Percentiles rank a stretch among this genome's conserved stretches.
phyloP scores from a whole-genome alignment of 495 filamentous ascomycete genomes.

The Podospora appendiculata region DNA sequence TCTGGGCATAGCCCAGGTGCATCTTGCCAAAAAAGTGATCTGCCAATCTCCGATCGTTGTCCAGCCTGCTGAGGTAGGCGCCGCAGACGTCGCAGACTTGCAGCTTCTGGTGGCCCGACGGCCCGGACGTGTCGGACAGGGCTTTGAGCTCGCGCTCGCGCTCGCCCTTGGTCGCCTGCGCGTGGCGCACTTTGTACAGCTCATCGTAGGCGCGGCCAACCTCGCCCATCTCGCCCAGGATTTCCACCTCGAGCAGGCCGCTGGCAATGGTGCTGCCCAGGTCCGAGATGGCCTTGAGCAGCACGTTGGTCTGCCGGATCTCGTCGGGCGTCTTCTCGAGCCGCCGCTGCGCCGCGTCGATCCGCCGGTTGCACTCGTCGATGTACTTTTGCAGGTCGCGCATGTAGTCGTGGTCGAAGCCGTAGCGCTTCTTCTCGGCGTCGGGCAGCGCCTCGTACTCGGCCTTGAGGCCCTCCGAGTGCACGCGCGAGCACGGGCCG shows the following conservation, averaged over 20 bases:
- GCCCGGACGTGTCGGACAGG: conserved; percentile 84
- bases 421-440: conserved; percentile 66
- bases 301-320: conserved; percentile 88
- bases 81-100: conserved; percentile 97
- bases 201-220: conserved; percentile 79
- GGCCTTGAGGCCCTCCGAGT: conserved; percentile 77
- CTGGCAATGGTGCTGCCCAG: conserved; percentile 70
- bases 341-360: conserved; percentile 80
- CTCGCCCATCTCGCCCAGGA: conserved; percentile 73
- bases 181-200: conserved; percentile 71
- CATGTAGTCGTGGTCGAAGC: conserved; percentile 94
- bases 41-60: conserved; percentile 88
- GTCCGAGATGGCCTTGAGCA: conserved; percentile 85
- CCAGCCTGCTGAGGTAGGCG: conserved; percentile 81
- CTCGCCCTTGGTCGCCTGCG: conserved; percentile 74
- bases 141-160: conserved; percentile 85
- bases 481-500: conserved; percentile 82
- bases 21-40: conserved; percentile 99
- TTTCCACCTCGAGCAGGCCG: conserved; percentile 75
- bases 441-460: conserved; percentile 70
- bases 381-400: conserved; percentile 93
- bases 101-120: conserved; percentile 91
- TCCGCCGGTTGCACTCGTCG: conserved; percentile 91
- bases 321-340: conserved; percentile 98
- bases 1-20: conserved; percentile 96